Base-by-base conservation (phyloP, 805 yeast species). In the Candida dajiaensis region DNA sequence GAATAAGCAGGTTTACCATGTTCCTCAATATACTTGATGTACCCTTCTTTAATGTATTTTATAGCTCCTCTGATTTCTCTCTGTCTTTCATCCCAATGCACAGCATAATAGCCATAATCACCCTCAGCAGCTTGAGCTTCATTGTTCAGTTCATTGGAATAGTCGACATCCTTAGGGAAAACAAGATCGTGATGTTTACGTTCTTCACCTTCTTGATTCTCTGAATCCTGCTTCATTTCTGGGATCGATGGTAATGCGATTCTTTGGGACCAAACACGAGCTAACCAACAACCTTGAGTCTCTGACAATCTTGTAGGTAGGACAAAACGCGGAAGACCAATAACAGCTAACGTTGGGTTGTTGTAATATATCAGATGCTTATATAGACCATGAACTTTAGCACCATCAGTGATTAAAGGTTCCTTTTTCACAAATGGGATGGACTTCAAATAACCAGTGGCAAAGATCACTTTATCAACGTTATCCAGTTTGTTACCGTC, bases 361-460 rank as follows among this genome's bases (percentile, higher is more conserved):
- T 70, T 64, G 23, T 70, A 67, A 53, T 77, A 76, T 41, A 83
- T 66, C 13, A 80, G 66, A 54, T 83, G 92, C 51, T 76, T 73
- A 70, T 80, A 85, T 11, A 81, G 55, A 19, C 78, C 74, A 42
- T 72, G 71, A 10, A 80, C 71, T 31, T 76, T 70, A 13, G 56
- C 59, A 1, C 83, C 83, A 43, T 67, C 62, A 1, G 80, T 69
- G 26, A 75, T 65, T 23, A 75, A 47, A 12, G 50, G 51, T 33
- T 54, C 54, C 16, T 42, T 51, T 47, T 75, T 71, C 43, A 87
- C 62, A 54, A 77, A 84, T 19, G 95, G 94, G 46, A 77, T 70
- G 33, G 78, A 74, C 56, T 80, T 80, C 40, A 78, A 67, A 62
- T 85, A 87, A 1, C 95, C 95, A 0, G 95, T 86, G 42, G 87